These are phyloP conservation scores for Trichothecium sympodiale DNA, from an alignment of 2,329 filamentous ascomycete species.

Conservation along the genomic window DNA sequence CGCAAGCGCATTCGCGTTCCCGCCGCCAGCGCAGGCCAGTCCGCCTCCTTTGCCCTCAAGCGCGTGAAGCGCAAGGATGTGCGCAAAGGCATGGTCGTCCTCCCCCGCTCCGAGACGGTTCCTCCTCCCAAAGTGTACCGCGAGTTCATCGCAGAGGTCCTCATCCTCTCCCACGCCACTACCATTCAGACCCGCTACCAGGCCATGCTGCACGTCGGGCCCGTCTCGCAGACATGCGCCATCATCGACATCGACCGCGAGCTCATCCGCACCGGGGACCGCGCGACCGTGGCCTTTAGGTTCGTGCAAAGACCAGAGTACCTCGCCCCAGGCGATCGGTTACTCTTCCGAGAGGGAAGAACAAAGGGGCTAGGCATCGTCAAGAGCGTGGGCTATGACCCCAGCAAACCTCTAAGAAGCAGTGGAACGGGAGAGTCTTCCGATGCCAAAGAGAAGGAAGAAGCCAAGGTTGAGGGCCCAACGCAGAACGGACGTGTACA, in stretches of 20 bases:
- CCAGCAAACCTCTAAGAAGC: slow-evolving; percentile 30
- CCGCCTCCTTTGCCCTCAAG: slow-evolving; percentile 82
- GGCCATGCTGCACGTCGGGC: slow-evolving; percentile 94
- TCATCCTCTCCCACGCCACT: slow-evolving; percentile 91
- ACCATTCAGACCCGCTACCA: slow-evolving; percentile 97
- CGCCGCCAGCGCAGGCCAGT: slow-evolving; percentile 82
- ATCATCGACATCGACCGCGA: slow-evolving; percentile 97
- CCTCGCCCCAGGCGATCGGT: slow-evolving; percentile 72
- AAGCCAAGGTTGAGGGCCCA: too few relatives aligned
- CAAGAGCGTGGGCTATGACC: slow-evolving; percentile 81
- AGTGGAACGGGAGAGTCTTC: too few relatives aligned
- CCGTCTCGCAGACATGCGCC: slow-evolving; percentile 88
- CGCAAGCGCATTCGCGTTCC: slow-evolving; percentile 85
- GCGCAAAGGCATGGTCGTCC: slow-evolving; percentile 93
- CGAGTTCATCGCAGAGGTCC: slow-evolving; percentile 75
- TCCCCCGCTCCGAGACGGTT: slow-evolving; percentile 69
- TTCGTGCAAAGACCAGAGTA: slow-evolving; percentile 95
- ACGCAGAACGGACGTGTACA: too few relatives aligned
- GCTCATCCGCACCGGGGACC: slow-evolving; percentile 86
- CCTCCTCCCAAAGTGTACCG: slow-evolving; percentile 59
- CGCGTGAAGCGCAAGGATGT: slow-evolving; percentile 84
- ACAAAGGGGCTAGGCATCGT: slow-evolving; percentile 95
- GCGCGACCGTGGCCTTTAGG: slow-evolving; percentile 87
- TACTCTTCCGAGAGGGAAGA: slow-evolving; percentile 86
- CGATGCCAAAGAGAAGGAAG: too few relatives aligned